A percentile compares a stretch with the other conserved stretches of the same genome.
Evolutionary conservation across 2,329 filamentous ascomycete genomes (phyloP).

Genomic region (Alternaria atra): DNA sequence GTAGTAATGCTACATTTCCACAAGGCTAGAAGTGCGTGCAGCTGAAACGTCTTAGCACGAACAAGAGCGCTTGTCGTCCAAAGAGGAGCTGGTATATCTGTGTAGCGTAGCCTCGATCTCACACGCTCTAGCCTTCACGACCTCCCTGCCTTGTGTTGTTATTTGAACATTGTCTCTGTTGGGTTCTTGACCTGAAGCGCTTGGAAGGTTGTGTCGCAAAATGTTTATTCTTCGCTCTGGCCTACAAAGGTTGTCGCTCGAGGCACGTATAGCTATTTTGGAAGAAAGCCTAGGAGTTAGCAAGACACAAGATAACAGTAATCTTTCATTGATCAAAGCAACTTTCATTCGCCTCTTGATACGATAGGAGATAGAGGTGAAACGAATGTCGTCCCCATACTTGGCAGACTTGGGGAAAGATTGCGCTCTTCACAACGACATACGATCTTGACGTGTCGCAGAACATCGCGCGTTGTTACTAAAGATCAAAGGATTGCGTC

Average conservation of each 20-base stretch:
- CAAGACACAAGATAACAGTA: background rate
- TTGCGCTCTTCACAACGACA: background rate
- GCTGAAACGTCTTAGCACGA: constrained; percentile 6
- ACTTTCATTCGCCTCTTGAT: background rate
- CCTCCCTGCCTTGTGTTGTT: background rate
- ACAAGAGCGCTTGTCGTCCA: background rate
- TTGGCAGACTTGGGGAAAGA: background rate
- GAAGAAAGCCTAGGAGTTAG: background rate
- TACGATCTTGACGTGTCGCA: background rate
- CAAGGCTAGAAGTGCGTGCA: constrained; percentile 2
- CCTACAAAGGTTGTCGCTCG: background rate
- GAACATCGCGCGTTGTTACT: background rate
- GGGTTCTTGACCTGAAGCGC: background rate
- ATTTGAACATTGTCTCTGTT: background rate
- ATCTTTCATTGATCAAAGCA: background rate
- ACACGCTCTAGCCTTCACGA: background rate
- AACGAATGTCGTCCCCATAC: background rate
- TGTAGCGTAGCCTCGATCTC: background rate
- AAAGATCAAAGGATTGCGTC: background rate
- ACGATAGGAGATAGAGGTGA: background rate
- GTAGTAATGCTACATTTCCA: background rate
- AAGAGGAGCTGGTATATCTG: background rate
- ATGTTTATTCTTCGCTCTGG: background rate
- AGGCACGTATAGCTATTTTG: background rate
- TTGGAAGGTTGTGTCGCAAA: background rate